Evolutionary conservation across 1,284 basidiomycete species (phyloP).

Genomic region (Leccinum insolens): DNA sequence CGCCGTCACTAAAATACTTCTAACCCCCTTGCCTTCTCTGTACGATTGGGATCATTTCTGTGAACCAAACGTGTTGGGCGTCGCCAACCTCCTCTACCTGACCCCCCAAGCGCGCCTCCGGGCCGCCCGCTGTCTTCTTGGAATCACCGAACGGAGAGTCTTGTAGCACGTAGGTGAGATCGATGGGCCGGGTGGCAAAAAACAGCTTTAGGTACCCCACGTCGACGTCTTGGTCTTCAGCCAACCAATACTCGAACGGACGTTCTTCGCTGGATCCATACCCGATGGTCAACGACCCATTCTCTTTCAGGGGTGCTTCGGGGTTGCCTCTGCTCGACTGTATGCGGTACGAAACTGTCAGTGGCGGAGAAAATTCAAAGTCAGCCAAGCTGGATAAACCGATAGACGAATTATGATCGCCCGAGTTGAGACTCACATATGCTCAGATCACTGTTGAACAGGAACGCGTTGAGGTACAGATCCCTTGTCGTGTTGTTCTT

Average conservation of each 20-base stretch:
- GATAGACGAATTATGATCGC: background rate
- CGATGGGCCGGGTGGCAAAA: constrained; percentile 21
- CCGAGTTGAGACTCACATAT: constrained; percentile 13
- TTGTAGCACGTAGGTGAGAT: constrained; percentile 18
- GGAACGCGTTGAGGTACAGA: constrained; percentile 23
- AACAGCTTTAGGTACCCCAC: constrained; percentile 28
- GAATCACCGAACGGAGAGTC: constrained; percentile 12
- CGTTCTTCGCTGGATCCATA: constrained; percentile 17
- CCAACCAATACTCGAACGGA: constrained; percentile 11
- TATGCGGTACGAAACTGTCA: constrained; percentile 14
- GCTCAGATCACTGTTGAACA: constrained; percentile 23
- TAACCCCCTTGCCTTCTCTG: constrained; percentile 4
- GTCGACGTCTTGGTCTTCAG: constrained; percentile 16
- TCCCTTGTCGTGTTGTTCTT: constrained; percentile 21
- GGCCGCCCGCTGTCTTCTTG: too few relatives aligned
- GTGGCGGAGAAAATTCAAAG: background rate
- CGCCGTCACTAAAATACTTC: background rate
- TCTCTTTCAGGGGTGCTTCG: constrained; percentile 9
- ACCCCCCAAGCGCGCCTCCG: background rate
- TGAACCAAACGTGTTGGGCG: constrained; percentile 15
- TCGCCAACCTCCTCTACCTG: background rate
- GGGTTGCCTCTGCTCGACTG: constrained; percentile 4
- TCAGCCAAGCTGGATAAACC: background rate
- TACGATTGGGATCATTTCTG: constrained; percentile 14
- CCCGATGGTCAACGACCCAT: constrained; percentile 17